Evolutionary conservation across 176 grass and related monocot species (phyloP), one percentile per base, ranked within the genome.

Genomic region (Musa schizocarpa): DNA sequence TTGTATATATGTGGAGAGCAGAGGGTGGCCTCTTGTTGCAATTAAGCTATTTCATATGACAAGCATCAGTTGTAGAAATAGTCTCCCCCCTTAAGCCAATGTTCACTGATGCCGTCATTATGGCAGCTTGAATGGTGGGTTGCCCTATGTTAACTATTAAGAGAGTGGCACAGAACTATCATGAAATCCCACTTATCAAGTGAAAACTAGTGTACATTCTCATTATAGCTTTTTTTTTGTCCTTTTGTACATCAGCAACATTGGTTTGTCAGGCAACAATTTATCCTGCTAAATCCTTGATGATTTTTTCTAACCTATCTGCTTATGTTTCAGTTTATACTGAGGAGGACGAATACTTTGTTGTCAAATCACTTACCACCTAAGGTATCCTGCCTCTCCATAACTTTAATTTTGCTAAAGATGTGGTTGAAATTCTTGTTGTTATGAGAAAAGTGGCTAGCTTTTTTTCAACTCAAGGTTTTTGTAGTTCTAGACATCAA

Each of bases 291-390:
- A 54, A 51, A 50, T 77, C 29, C 69, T 16, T 87, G 57, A 76
- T 88, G 54, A 13, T 74, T 84, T 77, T 26, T 48, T 63, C 24
- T 89, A n/a, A 82, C 85, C 80, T 82, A 63, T 69, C 59, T 50
- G 52, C 3, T 52, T 48, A 49, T 66, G 20, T 59, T 82, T 81
- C 86, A 98, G 94, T 98, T 98, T 85, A 98, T 98, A 85, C 75
- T 98, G 86, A 91, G 90, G 75, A 75, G 94, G 52, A 98, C 94
- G 19, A 98, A 98, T 51, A 84, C 90, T 8, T 81, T 98, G 58
- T 72, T 97, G 81, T 97, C 94, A 76, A 97, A 97, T 86, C 94
- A 97, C 84, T 65, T 97, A 70, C 94, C 94, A 83, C 94, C 94
- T 76, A 97, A 97, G 94, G 94, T 97, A 87, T 77, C 61, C 12